phyloP scores from a whole-genome alignment of 306 rosid genomes.

The Vigna nakashimae region DNA sequence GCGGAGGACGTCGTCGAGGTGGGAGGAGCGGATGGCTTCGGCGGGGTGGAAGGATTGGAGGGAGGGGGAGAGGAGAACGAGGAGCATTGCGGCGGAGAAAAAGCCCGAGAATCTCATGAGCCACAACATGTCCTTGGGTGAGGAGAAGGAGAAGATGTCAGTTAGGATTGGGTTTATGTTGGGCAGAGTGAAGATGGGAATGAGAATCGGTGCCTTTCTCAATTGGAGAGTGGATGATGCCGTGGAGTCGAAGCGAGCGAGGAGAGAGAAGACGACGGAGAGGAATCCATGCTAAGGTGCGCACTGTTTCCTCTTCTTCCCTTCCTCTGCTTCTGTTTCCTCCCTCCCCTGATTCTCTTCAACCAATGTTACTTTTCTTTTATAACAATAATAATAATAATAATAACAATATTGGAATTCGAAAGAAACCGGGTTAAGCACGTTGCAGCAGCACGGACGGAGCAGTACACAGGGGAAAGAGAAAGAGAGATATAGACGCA shows the following conservation, averaged over 20 bases:
- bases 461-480: background rate
- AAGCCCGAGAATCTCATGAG: conserved; percentile 64
- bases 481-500: too few species aligned
- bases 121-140: conserved; percentile 59
- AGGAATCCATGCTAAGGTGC: conserved; percentile 44
- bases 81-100: conserved; percentile 68
- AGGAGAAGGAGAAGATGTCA: conserved; percentile 37
- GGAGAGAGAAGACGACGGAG: conserved; percentile 31
- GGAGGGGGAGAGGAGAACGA: conserved; percentile 67
- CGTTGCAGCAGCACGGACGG: background rate
- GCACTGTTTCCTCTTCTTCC: background rate
- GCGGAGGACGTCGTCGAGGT: conserved; percentile 54
- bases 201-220: conserved; percentile 41
- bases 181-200: conserved; percentile 35
- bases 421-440: background rate
- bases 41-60: conserved; percentile 75
- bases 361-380: background rate
- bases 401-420: background rate
- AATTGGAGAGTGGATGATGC: conserved; percentile 39
- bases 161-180: conserved; percentile 55
- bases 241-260: conserved; percentile 61
- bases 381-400: background rate
- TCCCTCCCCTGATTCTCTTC: background rate
- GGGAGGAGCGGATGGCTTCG: conserved; percentile 71
- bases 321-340: background rate